Conservation (phyloP, 202 grass and related monocot species). For the Setaria italica region DNA sequence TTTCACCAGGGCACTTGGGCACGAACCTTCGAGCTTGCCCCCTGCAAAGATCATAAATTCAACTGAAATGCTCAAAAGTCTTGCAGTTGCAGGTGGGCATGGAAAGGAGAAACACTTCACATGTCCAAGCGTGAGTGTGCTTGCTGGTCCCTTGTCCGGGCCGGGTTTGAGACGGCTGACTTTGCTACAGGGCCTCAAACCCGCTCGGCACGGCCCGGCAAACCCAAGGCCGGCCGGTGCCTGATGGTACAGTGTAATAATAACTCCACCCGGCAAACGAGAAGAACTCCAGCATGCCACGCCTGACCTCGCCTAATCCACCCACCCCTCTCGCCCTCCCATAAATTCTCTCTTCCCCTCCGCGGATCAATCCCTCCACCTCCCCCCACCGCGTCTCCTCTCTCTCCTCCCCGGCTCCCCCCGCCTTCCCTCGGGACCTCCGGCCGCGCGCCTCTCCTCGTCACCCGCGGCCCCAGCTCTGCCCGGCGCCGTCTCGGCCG, state of each 20-base stretch:
- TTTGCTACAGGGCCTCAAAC: background rate
- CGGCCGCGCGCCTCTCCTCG: background rate
- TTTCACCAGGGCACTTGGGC: background rate
- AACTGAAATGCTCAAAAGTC: background rate
- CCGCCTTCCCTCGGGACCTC: conserved; percentile 24
- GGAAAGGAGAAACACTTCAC: no score
- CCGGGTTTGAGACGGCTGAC: background rate
- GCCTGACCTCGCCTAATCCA: conserved; percentile 24
- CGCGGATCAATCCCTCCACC: conserved; percentile 6
- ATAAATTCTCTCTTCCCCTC: conserved; percentile 36
- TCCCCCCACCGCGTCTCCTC: conserved; percentile 22
- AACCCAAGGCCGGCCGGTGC: background rate
- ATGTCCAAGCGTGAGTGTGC: no score
- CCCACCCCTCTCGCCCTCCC: conserved; percentile 14
- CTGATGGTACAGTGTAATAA: background rate
- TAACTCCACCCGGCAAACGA: background rate
- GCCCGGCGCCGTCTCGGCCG: background rate
- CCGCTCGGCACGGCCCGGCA: background rate
- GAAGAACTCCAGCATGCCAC: conserved; percentile 8
- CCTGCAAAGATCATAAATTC: background rate
- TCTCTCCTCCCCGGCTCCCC: background rate
- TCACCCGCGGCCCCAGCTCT: background rate
- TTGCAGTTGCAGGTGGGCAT: background rate
- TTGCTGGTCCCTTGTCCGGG: no score
- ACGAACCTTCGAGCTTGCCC: background rate